A percentile compares a stretch with the other conserved stretches of the same genome.
Conservation (phyloP, 768 basidiomycete genomes). For the Auricularia heimuer region DNA sequence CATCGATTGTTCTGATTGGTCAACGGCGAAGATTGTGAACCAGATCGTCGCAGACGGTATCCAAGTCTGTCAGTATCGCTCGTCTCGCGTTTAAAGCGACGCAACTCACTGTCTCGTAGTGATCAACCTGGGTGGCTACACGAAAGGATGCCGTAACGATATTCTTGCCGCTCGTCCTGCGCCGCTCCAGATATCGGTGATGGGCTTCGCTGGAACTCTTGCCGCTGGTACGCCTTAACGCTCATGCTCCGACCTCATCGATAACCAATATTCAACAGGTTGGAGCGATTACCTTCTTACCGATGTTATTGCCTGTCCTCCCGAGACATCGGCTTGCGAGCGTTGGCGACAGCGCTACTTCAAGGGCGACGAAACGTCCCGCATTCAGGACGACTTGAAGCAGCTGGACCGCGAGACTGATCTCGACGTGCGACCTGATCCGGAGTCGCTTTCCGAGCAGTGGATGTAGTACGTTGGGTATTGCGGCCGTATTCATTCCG, state of each 20-base stretch:
- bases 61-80: slow-evolving; percentile 31
- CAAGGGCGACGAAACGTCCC: slow-evolving; percentile 6
- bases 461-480: slow-evolving; percentile 35
- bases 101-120: slow-evolving; percentile 18
- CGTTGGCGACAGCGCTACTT: slow-evolving; percentile 14
- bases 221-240: slow-evolving; percentile 22
- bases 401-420: slow-evolving; percentile 23
- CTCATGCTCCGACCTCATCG: not conserved
- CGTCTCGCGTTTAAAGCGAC: not conserved
- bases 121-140: slow-evolving; percentile 39
- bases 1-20: slow-evolving; percentile 18
- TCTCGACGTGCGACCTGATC: slow-evolving; percentile 30
- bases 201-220: slow-evolving; percentile 43
- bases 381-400: slow-evolving; percentile 10
- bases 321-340: slow-evolving; percentile 26
- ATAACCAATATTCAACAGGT: slow-evolving; percentile 15
- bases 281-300: slow-evolving; percentile 41
- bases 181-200: slow-evolving; percentile 39
- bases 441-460: slow-evolving; percentile 25
- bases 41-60: slow-evolving; percentile 33
- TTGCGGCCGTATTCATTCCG: not conserved
- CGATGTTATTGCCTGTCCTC: slow-evolving; percentile 36
- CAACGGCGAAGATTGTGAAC: slow-evolving; percentile 23
- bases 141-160: slow-evolving; percentile 42
- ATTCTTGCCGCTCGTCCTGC: slow-evolving; percentile 40